Evolutionary conservation across 345 rosid species (phyloP), one percentile per base, ranked within the genome.

Genomic region (Syzygium grande): DNA sequence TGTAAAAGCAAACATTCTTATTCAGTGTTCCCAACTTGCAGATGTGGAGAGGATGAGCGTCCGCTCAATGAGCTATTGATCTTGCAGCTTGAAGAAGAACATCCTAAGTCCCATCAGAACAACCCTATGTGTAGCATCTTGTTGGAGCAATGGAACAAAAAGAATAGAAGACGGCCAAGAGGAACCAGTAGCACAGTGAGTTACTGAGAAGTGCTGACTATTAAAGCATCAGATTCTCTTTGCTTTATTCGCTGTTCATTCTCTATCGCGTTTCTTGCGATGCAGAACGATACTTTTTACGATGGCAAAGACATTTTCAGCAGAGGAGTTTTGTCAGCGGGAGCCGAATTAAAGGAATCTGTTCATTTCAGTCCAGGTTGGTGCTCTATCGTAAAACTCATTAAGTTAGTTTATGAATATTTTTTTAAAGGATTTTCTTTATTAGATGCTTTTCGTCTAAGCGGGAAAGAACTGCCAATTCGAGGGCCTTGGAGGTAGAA

Each of bases 1-100:
- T 7, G 16, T 22, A 2, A n/a, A 21, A 52, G 17, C n/a, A 43
- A 58, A 7, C n/a, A 27, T 23, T 65, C 25, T 52, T 87, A 34
- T 87, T 53, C 27, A 34, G 10, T 52, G 65, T 51, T 61, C 54
- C 46, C 12, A 56, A 4, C 46, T 22, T 68, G 79, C 92, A 94
- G 98, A 38, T 95, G 98, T 11, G 95, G 97, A 43, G 96, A 94
- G 91, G 97, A 95, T 84, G 97, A 95, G 89, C 96, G 90, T 52
- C 98, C 98, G 11, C 93, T 94, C 77, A 92, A 93, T 21, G 97
- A 95, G 87, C 85, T 95, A 83, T 49, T 95, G 90, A 86, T 95
- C 89, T 89, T 94, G 92, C 93, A 91, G 89, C 94, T 94, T 56
- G 94, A 91, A 68, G 86, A 85, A 30, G 93, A 91, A 29, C 90